Evolutionary conservation across 495 filamentous ascomycete species (phyloP).

Genomic region (Aspergillus bridgeri): DNA sequence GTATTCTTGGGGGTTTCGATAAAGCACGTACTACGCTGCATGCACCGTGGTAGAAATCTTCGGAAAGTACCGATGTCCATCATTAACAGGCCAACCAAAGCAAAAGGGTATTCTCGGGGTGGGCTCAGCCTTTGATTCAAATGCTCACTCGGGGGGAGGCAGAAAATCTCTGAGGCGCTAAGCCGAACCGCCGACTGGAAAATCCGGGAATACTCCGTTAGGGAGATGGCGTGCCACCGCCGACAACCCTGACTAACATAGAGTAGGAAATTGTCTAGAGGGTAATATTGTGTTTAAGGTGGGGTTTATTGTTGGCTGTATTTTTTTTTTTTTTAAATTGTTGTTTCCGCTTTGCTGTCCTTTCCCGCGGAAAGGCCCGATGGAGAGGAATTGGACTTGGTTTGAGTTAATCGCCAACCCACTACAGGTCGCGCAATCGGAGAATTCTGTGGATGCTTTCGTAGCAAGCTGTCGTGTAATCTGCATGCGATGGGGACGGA

Average conservation of each 20-base stretch:
- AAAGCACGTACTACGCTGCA: background rate
- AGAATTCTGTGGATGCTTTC: background rate
- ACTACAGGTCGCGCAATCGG: background rate
- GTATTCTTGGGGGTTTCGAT: background rate
- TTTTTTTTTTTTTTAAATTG: background rate
- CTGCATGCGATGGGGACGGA: background rate
- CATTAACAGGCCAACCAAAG: background rate
- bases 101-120: background rate
- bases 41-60: background rate
- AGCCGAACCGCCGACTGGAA: constrained; percentile 2
- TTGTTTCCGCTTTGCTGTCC: background rate
- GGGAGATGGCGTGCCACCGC: background rate
- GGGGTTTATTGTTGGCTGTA: background rate
- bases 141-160: background rate
- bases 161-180: constrained; percentile 8
- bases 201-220: constrained; percentile 7
- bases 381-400: background rate
- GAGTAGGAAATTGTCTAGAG: background rate
- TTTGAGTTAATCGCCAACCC: background rate
- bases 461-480: background rate
- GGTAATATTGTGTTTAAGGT: background rate
- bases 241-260: background rate
- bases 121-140: background rate
- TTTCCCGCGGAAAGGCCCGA: constrained; percentile 19
- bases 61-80: background rate